Base-by-base conservation (phyloP, 2,329 filamentous ascomycete genomes). In the Moelleriella libera region DNA sequence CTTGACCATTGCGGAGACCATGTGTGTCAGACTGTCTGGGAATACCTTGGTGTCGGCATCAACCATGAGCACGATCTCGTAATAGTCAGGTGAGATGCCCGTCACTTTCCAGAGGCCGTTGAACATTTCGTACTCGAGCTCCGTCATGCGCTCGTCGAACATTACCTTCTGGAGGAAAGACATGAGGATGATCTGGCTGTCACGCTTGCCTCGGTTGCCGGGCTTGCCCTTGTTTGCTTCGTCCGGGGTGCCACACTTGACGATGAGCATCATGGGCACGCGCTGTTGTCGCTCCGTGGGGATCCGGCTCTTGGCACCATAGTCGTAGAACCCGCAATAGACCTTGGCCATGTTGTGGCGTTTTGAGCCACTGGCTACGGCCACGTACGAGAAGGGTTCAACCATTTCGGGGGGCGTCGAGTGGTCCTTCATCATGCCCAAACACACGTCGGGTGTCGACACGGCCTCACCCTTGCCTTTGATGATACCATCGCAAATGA, bases 131-230 rank as follows among this genome's bases (percentile, higher is more conserved):
- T 88, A 98, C 65, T 98, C 92, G 46, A 98, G 82, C 65, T 98
- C 90, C 14, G 94, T 98, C 92, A 98, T 98, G 52, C 92, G 85
- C 68, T 98, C 94, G 63, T 98, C 92, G 59, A 98, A 98, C 92
- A 98, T 98, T 61, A 98, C 92, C 71, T 98, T 98, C 63, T 98
- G 92, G 56, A 98, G 71, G 75, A 98, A 98, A 5, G 89, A 96
- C 92, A 98, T 98, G 55, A 98, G 76, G 57, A 98, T 92, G 60
- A 98, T 96, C 66, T 98, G 92, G 71, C 88, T 95, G 74, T 98
- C 92, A 63, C 92, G 87, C 75, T 98, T 98, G 67, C 92, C 94
- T 68, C 92, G 81, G 68, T 98, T 98, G 57, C 92, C 92, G 10
- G 94, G 88, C 68, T 98, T 98, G 49, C 84, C 75, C 57, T 84